Evolutionary conservation across 129 eudicot species (phyloP), one percentile per base, ranked within the genome.

Genomic region (Flaveria ramosissima): DNA sequence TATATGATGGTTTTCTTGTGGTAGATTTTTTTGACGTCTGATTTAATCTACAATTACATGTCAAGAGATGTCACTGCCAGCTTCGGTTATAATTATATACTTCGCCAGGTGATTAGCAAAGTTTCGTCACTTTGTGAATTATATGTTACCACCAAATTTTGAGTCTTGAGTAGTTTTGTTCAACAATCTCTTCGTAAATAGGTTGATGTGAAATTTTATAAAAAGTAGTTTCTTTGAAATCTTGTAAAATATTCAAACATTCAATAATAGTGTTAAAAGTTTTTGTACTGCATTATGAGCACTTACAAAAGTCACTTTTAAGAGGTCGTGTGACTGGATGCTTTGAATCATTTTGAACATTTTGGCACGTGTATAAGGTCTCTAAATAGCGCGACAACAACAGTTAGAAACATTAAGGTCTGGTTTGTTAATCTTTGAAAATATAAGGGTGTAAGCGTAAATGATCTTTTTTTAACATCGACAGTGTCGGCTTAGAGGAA

Each of bases 401-500:
- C 1, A 61, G 67, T 61, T 26, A 12, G 67, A 61, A 11, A 61
- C 9, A 2, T 26, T 24, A 27, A 42, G 41, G 42, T 3, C 10
- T 24, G 16, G 67, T 60, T 23, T 11, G 41, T 9, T 12, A 61
- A 24, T 23, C 42, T 3, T 61, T 61, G 1, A 9, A 61, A 21
- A 0, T 24, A 61, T 4, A 61, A 14, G 9, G 67, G 8, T 27
- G 39, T 24, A 61, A 24, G 67, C 27, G 68, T 61, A 64, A 64
- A 30, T 41, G n/a, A 24, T 60, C 2, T 24, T 36, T 12, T 74
- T 23, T 46, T 9, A 36, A 36, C 64, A n/a, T 21, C 63, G 60
- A 69, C 91, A 92, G 97, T 84, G 91, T 59, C 97, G 93, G 27
- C 86, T 92, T 59, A 87, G 97, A 84, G 97, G 97, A 20, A 92